Evolutionary conservation across 2,329 filamentous ascomycete species (phyloP), one percentile per base, ranked within the genome.

Genomic region (Apiospora sp.): DNA sequence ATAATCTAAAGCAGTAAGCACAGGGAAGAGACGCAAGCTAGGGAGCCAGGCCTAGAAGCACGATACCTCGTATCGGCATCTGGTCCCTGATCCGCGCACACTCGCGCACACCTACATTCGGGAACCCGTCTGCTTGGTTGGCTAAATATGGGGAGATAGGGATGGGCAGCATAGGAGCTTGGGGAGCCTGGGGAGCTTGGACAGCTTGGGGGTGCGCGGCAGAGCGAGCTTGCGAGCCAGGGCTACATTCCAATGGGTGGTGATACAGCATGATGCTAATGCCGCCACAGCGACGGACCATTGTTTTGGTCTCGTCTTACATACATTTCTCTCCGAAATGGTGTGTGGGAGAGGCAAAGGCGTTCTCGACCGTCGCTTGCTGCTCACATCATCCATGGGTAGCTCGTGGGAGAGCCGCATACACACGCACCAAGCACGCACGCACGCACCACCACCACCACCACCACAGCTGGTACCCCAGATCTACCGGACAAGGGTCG

Each of bases 201-300:
- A 19, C n/a, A n/a, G n/a, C n/a, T n/a, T n/a, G 27, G 16, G 10
- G 37, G 54, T 6, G 30, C 22, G 30, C 58, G 58, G 58, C 34
- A 61, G 30, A 37, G 27, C 4, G 19, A 34, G 5, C 14, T n/a
- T n/a, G n/a, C n/a, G 14, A 58, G 54, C 54, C 54, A n/a, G 54
- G 54, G 54, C 54, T 30, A 10, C 34, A 22, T 64, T 34, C 8
- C 6, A 41, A 22, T n/a, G 58, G 58, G 58, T 41, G 58, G 58
- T 64, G 58, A 64, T 64, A 64, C 58, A 64, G 58, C 58, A 64
- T 64, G 58, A 24, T 64, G 34, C 58, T 64, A 64, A 41, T 64
- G 58, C 58, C 58, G 58, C 58, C 58, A n/a, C 34, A n/a, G 34
- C 58, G 34, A 34, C 27, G 24, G 24, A 19, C 14, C 24, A 58